Percentiles rank a stretch among this genome's conserved stretches.
These are phyloP conservation scores for Kuraishia floccosa DNA, from an alignment of 805 yeast genomes.

Conservation along the genomic window DNA sequence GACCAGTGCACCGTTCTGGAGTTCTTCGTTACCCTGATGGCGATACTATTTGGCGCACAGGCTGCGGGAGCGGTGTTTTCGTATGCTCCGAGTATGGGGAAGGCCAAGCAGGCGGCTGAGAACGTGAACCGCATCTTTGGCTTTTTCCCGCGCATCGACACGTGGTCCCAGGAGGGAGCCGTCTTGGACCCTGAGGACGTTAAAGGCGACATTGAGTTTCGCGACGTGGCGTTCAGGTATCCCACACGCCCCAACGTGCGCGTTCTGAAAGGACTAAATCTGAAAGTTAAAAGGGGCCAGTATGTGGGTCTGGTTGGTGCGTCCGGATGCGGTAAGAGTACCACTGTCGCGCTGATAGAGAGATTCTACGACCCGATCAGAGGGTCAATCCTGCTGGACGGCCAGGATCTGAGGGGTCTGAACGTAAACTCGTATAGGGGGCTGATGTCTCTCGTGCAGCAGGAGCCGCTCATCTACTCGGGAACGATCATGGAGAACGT, in stretches of 20 bases:
- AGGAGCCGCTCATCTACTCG: constrained; percentile 57
- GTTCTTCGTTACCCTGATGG: constrained; percentile 18
- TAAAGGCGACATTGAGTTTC: constrained; percentile 49
- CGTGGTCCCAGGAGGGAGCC: constrained; percentile 8
- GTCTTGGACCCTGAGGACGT: constrained; percentile 36
- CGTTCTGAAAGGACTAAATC: constrained; percentile 29
- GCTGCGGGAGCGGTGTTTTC: constrained; percentile 28
- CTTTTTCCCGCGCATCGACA: constrained; percentile 23
- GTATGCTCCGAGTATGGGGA: constrained; percentile 19
- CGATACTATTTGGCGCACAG: constrained; percentile 29
- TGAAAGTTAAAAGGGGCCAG: constrained; percentile 32
- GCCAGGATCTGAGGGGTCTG: constrained; percentile 31
- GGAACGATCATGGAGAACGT: constrained; percentile 69
- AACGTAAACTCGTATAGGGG: constrained; percentile 37
- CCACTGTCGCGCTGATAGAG: constrained; percentile 46
- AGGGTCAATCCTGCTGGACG: no score
- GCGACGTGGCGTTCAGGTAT: constrained; percentile 57
- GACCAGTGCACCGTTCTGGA: constrained; percentile 9
- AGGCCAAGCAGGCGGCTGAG: constrained; percentile 26
- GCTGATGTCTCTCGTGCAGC: constrained; percentile 61
- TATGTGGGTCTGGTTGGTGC: constrained; percentile 67
- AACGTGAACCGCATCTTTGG: constrained; percentile 28
- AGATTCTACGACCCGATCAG: constrained; percentile 40
- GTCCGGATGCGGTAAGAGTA: constrained; percentile 91
- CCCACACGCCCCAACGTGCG: constrained; percentile 73